Conservation (phyloP, 2,329 filamentous ascomycete genomes). For the Colletotrichum sp. region DNA sequence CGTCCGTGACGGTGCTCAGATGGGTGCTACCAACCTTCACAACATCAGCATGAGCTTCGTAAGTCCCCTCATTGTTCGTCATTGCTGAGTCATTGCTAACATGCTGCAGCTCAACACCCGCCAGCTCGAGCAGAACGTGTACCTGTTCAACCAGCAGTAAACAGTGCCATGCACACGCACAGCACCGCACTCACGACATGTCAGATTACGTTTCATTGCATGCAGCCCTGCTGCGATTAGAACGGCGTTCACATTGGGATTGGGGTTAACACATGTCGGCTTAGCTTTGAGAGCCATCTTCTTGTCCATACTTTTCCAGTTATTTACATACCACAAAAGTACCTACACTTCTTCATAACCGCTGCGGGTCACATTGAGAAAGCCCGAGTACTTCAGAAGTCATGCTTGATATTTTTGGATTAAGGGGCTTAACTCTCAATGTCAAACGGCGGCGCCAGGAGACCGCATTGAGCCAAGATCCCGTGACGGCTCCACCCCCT, state of each 20-base stretch:
- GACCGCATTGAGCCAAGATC: neutral
- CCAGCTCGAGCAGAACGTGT: conserved; percentile 16
- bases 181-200: neutral
- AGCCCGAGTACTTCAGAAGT: fast-evolving
- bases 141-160: conserved; percentile 4
- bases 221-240: neutral
- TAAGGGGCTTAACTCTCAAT: neutral
- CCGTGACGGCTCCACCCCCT: neutral
- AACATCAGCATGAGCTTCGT: conserved; percentile 24
- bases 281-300: neutral
- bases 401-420: neutral
- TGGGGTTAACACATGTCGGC: neutral
- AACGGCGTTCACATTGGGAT: neutral
- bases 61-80: neutral
- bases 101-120: conserved; percentile 8
- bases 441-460: neutral
- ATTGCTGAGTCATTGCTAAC: neutral
- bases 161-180: neutral
- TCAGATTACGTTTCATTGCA: neutral
- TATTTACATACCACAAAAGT: neutral
- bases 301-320: neutral
- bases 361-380: neutral
- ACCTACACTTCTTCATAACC: neutral
- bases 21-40: conserved; percentile 33
- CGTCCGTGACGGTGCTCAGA: conserved; percentile 36